These are phyloP conservation scores for Penicillium parvum DNA, from an alignment of 495 filamentous ascomycete species.

Conservation along the genomic window DNA sequence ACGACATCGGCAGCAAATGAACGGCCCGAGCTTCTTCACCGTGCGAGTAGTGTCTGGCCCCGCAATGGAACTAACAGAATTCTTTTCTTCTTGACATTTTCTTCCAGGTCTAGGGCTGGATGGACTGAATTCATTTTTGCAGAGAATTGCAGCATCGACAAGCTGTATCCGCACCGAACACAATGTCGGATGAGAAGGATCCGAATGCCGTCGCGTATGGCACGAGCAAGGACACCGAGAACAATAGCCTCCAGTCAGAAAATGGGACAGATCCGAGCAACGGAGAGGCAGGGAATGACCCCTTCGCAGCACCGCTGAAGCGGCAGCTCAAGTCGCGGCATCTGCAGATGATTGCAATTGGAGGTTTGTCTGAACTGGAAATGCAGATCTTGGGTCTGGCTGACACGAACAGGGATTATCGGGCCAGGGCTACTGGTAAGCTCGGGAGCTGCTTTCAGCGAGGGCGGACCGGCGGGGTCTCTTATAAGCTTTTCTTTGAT, in stretches of 20 bases:
- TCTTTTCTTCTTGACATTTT: background rate
- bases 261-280: conserved; percentile 5
- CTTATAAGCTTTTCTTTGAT: conserved; percentile 61
- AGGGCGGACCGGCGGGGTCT: conserved; percentile 59
- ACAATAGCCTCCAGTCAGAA: conserved; percentile 1
- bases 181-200: conserved; percentile 14
- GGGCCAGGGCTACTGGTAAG: conserved; percentile 47
- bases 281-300: conserved; percentile 15
- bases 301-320: conserved; percentile 29
- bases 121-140: too few relatives aligned
- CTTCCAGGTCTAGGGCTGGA: too few relatives aligned
- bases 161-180: background rate
- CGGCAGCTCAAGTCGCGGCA: conserved; percentile 62
- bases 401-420: conserved; percentile 35
- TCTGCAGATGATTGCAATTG: conserved; percentile 68
- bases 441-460: conserved; percentile 54
- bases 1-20: conserved; percentile 33
- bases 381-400: conserved; percentile 13
- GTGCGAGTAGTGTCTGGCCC: background rate
- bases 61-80: background rate
- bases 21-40: background rate
- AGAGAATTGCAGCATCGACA: too few relatives aligned
- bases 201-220: conserved; percentile 6
- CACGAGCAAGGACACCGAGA: background rate
- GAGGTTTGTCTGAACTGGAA: conserved; percentile 35